These are phyloP conservation scores for Dissoconium aciculare DNA, from an alignment of 2,329 filamentous ascomycete genomes.

Conservation along the genomic window DNA sequence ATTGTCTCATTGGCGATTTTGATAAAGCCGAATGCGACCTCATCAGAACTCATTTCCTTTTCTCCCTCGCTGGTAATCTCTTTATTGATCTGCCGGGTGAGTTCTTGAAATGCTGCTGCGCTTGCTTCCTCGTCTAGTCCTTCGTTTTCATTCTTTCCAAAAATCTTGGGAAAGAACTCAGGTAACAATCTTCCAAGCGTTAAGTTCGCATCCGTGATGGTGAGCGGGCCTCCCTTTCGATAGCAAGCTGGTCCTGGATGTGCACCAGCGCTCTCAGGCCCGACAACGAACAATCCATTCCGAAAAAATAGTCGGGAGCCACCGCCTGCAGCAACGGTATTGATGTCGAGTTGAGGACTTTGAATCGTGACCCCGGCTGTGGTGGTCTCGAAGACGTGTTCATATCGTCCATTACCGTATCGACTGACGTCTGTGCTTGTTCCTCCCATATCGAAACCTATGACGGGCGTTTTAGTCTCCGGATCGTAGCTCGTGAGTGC, in stretches of 20 bases:
- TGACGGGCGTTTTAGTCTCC: constrained; percentile 67
- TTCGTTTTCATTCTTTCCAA: constrained; percentile 76
- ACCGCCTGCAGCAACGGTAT: constrained; percentile 83
- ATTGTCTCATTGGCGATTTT: constrained; percentile 85
- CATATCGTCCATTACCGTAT: constrained; percentile 64
- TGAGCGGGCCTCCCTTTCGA: constrained; percentile 72
- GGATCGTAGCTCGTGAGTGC: constrained; percentile 81
- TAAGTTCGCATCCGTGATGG: constrained; percentile 86
- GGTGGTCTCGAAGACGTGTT: constrained; percentile 88
- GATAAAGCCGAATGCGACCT: constrained; percentile 79
- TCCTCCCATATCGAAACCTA: constrained; percentile 92
- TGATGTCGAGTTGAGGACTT: constrained; percentile 83
- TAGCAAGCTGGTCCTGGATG: constrained; percentile 87
- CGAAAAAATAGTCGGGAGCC: constrained; percentile 73
- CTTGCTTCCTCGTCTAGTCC: constrained; percentile 64
- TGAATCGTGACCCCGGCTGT: constrained; percentile 91
- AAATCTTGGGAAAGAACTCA: constrained; percentile 90
- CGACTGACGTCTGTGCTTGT: constrained; percentile 84
- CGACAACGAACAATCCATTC: constrained; percentile 81
- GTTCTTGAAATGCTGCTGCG: constrained; percentile 55
- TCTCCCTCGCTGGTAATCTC: constrained; percentile 50
- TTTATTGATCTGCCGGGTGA: constrained; percentile 62
- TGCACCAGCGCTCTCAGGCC: constrained; percentile 75
- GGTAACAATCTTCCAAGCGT: constrained; percentile 72
- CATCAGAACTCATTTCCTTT: constrained; percentile 57